These are phyloP conservation scores for Alectoria sarmentosa DNA, from an alignment of 495 filamentous ascomycete genomes.

Conservation along the genomic window DNA sequence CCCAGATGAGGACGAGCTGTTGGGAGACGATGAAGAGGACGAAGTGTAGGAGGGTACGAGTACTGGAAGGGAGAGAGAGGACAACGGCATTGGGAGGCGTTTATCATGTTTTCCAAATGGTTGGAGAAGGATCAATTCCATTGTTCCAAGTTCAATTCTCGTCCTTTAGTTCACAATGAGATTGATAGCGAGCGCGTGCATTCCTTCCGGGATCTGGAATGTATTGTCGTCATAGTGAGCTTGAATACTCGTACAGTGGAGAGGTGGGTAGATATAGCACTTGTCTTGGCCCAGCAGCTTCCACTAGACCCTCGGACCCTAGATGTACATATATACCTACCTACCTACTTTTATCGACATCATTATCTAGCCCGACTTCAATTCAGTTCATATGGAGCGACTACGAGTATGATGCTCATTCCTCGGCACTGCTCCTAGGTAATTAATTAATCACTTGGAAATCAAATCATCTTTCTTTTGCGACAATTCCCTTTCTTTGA, in stretches of 20 bases:
- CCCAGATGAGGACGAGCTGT: constrained; percentile 85
- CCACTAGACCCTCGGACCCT: background rate
- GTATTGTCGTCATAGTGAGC: background rate
- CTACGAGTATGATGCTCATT: too few species aligned
- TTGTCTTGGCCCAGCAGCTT: background rate
- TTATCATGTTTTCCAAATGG: background rate
- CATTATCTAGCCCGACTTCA: background rate
- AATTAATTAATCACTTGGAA: too few species aligned
- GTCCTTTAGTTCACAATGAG: background rate
- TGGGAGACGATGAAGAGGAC: constrained; percentile 91
- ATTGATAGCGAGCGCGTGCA: background rate
- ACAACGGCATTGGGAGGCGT: constrained; percentile 25
- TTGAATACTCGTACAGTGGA: background rate
- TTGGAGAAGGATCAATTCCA: too few species aligned
- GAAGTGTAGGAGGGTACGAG: constrained; percentile 47
- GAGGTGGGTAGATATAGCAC: constrained; percentile 12
- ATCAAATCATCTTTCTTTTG: background rate
- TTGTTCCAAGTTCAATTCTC: too few species aligned
- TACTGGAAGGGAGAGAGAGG: background rate
- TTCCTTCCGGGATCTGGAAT: background rate
- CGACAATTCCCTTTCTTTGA: too few species aligned
- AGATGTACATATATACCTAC: background rate
- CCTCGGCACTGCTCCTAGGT: background rate
- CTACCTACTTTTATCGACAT: background rate
- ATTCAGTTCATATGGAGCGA: too few species aligned